Conservation (phyloP, 768 basidiomycete genomes). For the Russula olivacea region DNA sequence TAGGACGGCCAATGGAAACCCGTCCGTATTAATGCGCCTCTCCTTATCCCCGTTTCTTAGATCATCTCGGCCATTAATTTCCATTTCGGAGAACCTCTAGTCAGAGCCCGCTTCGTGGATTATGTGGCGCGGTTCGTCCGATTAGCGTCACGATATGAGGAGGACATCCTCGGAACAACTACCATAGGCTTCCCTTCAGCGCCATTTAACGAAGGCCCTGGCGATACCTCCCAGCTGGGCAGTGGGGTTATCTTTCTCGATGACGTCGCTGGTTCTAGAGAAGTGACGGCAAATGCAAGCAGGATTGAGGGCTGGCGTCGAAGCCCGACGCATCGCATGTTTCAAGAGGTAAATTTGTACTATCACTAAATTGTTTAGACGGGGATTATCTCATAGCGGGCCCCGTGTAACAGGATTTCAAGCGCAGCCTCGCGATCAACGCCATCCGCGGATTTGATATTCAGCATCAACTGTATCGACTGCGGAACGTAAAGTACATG, state of each 20-base stretch:
- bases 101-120: slow-evolving; percentile 85
- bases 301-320: slow-evolving; percentile 92
- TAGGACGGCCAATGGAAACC: slow-evolving; percentile 1
- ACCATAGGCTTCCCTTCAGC: slow-evolving; percentile 65
- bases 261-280: slow-evolving; percentile 56
- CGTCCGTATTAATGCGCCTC: not conserved
- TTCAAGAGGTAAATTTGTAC: slow-evolving; percentile 46
- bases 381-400: not conserved
- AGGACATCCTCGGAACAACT: slow-evolving; percentile 65
- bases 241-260: slow-evolving; percentile 78
- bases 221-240: slow-evolving; percentile 52
- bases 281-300: slow-evolving; percentile 68
- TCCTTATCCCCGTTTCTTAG: slow-evolving; percentile 36
- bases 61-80: slow-evolving; percentile 81
- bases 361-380: not conserved
- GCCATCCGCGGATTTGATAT: slow-evolving; percentile 80
- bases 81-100: slow-evolving; percentile 85
- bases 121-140: slow-evolving; percentile 84
- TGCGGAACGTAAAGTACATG: slow-evolving; percentile 69
- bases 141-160: slow-evolving; percentile 87
- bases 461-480: slow-evolving; percentile 74
- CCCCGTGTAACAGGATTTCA: slow-evolving; percentile 54
- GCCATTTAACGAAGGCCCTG: slow-evolving; percentile 43
- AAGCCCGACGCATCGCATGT: slow-evolving; percentile 74
- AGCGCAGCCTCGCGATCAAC: slow-evolving; percentile 44